phyloP scores from a whole-genome alignment of 2,329 filamentous ascomycete genomes.

The Hypoxylon sp. region DNA sequence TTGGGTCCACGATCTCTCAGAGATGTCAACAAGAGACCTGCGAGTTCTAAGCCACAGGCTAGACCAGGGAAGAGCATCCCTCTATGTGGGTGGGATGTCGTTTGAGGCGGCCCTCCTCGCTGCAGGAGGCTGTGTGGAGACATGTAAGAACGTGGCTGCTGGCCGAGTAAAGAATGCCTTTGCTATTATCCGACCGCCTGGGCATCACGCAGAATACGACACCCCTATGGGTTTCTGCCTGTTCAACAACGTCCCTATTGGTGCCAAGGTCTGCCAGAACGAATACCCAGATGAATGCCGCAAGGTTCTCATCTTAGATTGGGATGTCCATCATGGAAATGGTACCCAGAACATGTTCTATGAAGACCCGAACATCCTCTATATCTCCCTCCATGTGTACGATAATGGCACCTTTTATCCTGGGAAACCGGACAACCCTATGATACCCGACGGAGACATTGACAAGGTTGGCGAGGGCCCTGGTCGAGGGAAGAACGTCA shows the following conservation, averaged over 20 bases:
- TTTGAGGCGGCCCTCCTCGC: conserved; percentile 86
- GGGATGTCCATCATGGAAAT: conserved; percentile 88
- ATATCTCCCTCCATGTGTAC: conserved; percentile 95
- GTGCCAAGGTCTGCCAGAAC: conserved; percentile 86
- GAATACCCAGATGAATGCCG: conserved; percentile 85
- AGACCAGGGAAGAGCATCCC: conserved; percentile 78
- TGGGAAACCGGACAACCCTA: conserved; percentile 69
- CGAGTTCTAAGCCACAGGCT: conserved; percentile 74
- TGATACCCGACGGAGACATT: conserved; percentile 72
- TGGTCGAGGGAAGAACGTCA: conserved; percentile 74
- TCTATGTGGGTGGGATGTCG: conserved; percentile 87
- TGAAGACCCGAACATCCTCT: conserved; percentile 92
- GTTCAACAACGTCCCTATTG: conserved; percentile 97
- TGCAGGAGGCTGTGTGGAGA: conserved; percentile 94
- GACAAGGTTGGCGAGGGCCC: conserved; percentile 70
- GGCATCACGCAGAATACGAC: conserved; percentile 92
- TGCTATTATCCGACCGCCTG: conserved; percentile 93
- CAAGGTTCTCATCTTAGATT: conserved; percentile 94
- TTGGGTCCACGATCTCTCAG: conserved; percentile 76
- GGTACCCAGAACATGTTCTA: conserved; percentile 98
- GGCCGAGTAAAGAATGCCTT: conserved; percentile 93
- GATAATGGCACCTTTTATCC: conserved; percentile 89
- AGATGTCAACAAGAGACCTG: conserved; percentile 74
- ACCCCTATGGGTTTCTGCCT: conserved; percentile 94
- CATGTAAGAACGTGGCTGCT: conserved; percentile 88